Base-by-base conservation (phyloP, 257 asterid species). In the Cruciata laevipes region DNA sequence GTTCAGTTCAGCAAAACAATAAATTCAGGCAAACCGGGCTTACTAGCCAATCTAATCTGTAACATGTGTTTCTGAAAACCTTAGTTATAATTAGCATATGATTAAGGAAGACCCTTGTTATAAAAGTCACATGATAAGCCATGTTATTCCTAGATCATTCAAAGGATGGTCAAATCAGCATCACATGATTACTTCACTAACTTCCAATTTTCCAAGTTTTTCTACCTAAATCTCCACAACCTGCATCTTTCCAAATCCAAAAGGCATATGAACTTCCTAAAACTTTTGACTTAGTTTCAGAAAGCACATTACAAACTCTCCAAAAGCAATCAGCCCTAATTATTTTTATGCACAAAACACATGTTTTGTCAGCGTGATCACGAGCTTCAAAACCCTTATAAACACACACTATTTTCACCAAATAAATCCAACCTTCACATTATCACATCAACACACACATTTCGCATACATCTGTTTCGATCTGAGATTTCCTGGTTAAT, bases 301-400 rank as follows among this genome's bases (percentile, higher is more conserved):
- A 13, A 71, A 62, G 74, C 68, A 74, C 68, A 49, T 42, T 27
- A 53, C 7, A 51, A 27, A 61, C 74, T 68, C 68, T 52, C 24
- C 25, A 47, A 58, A 47, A 32, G 38, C 66, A 63, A 69, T 38
- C 42, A 55, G 61, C 64, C 62, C 47, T 75, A 33, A 20, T 24
- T 71, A 66, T 56, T 31, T 55, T 65, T 73, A 11, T n/a, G 13
- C 1, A 35, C 71, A 49, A 60, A 70, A 77, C 83, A 80, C 83
- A 80, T 77, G 87, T 57, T 59, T 30, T 65, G 81, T 76, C 85
- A 78, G 85, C 27, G 33, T 57, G 23, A 61, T 65, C 80, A 78
- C 87, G 70, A 80, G 72, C 53, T 33, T 52, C 47, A 61, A 61
- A 27, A 24, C 67, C 63, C 10, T 9, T 35, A 53, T 53, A 53